Evolutionary conservation across 2,329 filamentous ascomycete genomes (phyloP), one percentile per base, ranked within the genome.

Genomic region (Pyrenophora tritici-repentis): DNA sequence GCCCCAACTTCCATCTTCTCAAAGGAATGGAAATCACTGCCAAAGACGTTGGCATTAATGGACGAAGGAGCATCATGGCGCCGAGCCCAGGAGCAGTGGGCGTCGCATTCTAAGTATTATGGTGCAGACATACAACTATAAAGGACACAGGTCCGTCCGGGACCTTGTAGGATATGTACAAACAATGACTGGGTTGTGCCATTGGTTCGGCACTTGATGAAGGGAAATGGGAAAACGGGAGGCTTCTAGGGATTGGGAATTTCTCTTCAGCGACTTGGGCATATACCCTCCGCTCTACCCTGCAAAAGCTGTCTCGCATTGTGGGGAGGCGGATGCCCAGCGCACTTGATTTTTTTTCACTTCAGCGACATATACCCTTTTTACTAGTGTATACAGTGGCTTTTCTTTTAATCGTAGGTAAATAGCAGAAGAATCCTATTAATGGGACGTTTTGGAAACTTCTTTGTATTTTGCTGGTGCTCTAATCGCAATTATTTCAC

Each of bases 11-110:
- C 34, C 55, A 59, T 10, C 37, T 72, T 0, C 47, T 73, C 44
- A 56, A 54, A 16, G 70, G 68, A 1, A 71, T 70, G 67, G 70
- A 73, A 47, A 64, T 71, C 42, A 49, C 50, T 10, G 63, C 60
- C 1, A 56, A 52, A 31, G 59, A 59, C 18, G 54, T 62, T 1
- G 57, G 62, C 6, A 32, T 52, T 13, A 56, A 53, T 24, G 57
- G 50, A 6, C 24, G 52, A 18, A 41, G 57, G 18, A 51, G 56
- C 32, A 51, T 49, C 8, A 49, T 50, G 33, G 41, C 49, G 41
- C 45, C 47, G 20, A 65, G 59, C 32, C 57, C 62, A 1, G 47
- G 47, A 6, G 64, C 63, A 0, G 71, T 72, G 20, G 71, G 71
- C 17, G 61, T 73, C n/a, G 71, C 71, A 2, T 73, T 72, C 47